Conservation (phyloP, 2,329 filamentous ascomycete genomes). For the Sporothrix dimorphospora region DNA sequence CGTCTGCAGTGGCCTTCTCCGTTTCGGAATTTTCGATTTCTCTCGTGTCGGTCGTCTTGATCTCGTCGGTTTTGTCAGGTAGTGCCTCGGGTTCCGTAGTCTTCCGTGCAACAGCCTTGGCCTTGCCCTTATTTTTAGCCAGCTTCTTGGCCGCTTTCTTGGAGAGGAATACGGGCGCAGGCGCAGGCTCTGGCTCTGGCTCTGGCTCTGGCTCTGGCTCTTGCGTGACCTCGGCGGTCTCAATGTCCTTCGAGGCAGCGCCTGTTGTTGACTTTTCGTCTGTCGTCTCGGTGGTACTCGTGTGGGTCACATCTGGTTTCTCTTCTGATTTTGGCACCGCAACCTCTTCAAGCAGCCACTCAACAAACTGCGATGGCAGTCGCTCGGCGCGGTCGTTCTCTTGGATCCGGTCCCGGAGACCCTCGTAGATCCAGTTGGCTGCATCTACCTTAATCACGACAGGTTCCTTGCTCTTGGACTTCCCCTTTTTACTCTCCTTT, state of each 20-base stretch:
- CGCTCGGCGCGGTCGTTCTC: background rate
- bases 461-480: background rate
- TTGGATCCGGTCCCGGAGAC: constrained; percentile 13
- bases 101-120: background rate
- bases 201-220: background rate
- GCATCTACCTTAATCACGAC: background rate
- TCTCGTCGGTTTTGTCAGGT: background rate
- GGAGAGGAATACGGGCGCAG: background rate
- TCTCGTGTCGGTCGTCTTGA: background rate
- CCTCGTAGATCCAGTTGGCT: constrained; percentile 29
- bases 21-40: background rate
- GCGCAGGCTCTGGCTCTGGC: background rate
- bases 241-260: background rate
- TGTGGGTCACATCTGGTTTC: background rate
- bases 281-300: background rate
- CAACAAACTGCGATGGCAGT: constrained; percentile 21
- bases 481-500: background rate
- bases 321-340: background rate
- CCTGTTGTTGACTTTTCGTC: background rate
- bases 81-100: background rate
- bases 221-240: background rate
- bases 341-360: constrained; percentile 25
- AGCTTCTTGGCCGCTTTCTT: constrained; percentile 20
- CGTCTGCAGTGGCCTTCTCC: background rate
- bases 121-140: constrained; percentile 24